Evolutionary conservation across 2,329 filamentous ascomycete genomes (phyloP).

Genomic region (Paramyrothecium sp.): DNA sequence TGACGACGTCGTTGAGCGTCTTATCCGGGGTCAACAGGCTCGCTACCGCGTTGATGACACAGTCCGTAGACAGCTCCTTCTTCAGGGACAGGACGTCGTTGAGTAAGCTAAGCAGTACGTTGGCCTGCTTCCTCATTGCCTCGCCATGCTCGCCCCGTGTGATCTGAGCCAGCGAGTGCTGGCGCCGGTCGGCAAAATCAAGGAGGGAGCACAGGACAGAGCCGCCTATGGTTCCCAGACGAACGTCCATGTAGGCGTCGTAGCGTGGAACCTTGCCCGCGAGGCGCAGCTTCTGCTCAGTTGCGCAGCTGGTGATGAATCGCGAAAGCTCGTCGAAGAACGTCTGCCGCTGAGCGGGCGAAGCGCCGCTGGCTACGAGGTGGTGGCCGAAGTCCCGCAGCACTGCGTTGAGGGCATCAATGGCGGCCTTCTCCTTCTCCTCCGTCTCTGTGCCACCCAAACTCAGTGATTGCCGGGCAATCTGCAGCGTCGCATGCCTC

Average conservation of each 20-base stretch:
- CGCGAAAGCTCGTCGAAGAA: slow-evolving; percentile 17
- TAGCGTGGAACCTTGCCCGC: slow-evolving; percentile 18
- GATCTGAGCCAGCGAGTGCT: slow-evolving; percentile 9
- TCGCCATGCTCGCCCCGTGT: slow-evolving; percentile 5
- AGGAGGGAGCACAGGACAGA: slow-evolving; percentile 23
- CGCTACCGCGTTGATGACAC: slow-evolving; percentile 26
- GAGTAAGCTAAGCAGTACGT: slow-evolving; percentile 19
- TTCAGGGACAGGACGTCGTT: slow-evolving; percentile 30
- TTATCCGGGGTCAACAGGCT: slow-evolving; percentile 18
- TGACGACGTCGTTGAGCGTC: slow-evolving; percentile 18
- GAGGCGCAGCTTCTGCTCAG: slow-evolving; percentile 25
- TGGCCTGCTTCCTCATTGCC: slow-evolving; percentile 20
- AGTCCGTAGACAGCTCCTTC: slow-evolving; percentile 25
- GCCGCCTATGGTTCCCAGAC: slow-evolving; percentile 23
- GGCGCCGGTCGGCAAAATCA: slow-evolving; percentile 15
- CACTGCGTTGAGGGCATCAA: slow-evolving; percentile 19
- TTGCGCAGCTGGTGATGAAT: slow-evolving; percentile 21
- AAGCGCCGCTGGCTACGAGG: slow-evolving; percentile 2
- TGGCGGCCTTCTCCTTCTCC: not conserved
- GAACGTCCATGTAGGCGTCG: slow-evolving; percentile 24
- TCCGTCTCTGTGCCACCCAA: not conserved
- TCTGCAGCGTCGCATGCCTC: slow-evolving; percentile 18
- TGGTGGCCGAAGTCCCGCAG: slow-evolving; percentile 19
- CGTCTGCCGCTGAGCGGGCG: slow-evolving; percentile 12
- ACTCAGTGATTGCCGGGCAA: slow-evolving; percentile 15